A percentile compares a stretch with the other conserved stretches of the same genome.
These are phyloP conservation scores for Fusarium tricinctum DNA, from an alignment of 2,329 filamentous ascomycete species.

Conservation along the genomic window DNA sequence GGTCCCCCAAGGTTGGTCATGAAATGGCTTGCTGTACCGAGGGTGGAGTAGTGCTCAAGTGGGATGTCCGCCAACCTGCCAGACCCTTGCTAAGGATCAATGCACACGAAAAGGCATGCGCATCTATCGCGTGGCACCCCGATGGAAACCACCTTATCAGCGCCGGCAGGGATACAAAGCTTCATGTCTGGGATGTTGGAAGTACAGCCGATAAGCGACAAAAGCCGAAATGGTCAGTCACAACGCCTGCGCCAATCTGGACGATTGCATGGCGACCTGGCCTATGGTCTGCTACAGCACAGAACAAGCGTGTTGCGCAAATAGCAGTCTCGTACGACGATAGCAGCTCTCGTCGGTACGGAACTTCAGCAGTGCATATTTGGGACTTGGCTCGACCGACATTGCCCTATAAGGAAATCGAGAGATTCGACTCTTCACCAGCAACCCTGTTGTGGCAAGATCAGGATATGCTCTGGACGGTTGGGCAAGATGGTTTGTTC, in stretches of 20 bases:
- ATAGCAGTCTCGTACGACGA: slow-evolving; percentile 74
- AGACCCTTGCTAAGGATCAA: slow-evolving; percentile 71
- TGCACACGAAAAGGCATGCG: slow-evolving; percentile 72
- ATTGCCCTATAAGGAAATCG: slow-evolving; percentile 76
- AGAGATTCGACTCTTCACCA: slow-evolving; percentile 70
- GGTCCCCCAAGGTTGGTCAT: slow-evolving; percentile 73
- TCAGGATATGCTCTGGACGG: slow-evolving; percentile 76
- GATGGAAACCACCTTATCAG: slow-evolving; percentile 76
- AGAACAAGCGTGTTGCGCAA: slow-evolving; percentile 71
- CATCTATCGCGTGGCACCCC: slow-evolving; percentile 75
- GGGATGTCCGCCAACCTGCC: slow-evolving; percentile 70
- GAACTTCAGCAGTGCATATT: slow-evolving; percentile 72
- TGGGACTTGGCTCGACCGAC: slow-evolving; percentile 78
- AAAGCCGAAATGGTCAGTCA: slow-evolving; percentile 73
- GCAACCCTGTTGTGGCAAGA: slow-evolving; percentile 73
- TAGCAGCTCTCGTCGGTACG: slow-evolving; percentile 65
- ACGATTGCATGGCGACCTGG: slow-evolving; percentile 74
- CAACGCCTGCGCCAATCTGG: slow-evolving; percentile 71
- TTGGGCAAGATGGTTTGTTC: slow-evolving; percentile 72
- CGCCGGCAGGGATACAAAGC: slow-evolving; percentile 71
- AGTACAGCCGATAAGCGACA: slow-evolving; percentile 72
- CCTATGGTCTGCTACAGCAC: slow-evolving; percentile 74
- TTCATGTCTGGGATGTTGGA: slow-evolving; percentile 76
- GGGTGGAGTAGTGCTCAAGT: slow-evolving; percentile 72
- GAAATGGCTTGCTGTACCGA: slow-evolving; percentile 76